Percentiles rank a stretch among this genome's conserved stretches.
Conservation (phyloP, 2,329 filamentous ascomycete species). For the Passalora sequoiae region DNA sequence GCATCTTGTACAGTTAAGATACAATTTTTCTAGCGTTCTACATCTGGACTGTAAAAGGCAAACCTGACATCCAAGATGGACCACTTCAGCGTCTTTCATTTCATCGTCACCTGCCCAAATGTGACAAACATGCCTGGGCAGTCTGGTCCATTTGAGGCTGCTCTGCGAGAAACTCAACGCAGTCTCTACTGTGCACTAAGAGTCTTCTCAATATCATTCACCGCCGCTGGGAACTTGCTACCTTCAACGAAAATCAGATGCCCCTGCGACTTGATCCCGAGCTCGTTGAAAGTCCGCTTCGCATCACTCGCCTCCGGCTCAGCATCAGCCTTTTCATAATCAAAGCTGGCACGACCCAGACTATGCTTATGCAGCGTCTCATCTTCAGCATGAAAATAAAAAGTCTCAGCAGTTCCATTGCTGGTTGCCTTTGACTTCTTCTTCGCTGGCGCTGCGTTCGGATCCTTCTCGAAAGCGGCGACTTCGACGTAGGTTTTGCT, state of each 20-base stretch:
- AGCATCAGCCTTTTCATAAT: slow-evolving; percentile 66
- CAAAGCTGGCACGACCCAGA: slow-evolving; percentile 62
- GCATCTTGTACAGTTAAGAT: slow-evolving; percentile 4
- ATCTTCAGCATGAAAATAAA: slow-evolving; percentile 95
- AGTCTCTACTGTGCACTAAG: too few relatives aligned
- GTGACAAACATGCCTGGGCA: too few relatives aligned
- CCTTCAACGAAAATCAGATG: slow-evolving; percentile 84
- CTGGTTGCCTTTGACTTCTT: slow-evolving; percentile 53
- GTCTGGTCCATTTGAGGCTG: too few relatives aligned
- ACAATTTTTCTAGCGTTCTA: slow-evolving; percentile 3
- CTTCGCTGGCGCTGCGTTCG: slow-evolving; percentile 57
- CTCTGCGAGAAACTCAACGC: too few relatives aligned
- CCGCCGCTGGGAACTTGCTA: slow-evolving; percentile 66
- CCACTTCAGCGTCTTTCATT: background rate
- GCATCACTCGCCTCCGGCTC: slow-evolving; percentile 80
- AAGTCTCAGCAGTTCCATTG: slow-evolving; percentile 51
- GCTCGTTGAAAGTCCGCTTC: slow-evolving; percentile 89
- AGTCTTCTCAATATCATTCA: slow-evolving; percentile 72
- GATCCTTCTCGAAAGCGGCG: slow-evolving; percentile 68
- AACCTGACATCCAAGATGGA: background rate
- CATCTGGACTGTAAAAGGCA: slow-evolving; percentile 1
- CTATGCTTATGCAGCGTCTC: slow-evolving; percentile 79
- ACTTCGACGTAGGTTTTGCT: slow-evolving; percentile 93
- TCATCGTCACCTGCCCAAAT: background rate
- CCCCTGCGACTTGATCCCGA: slow-evolving; percentile 79